Evolutionary conservation across 2,329 filamentous ascomycete genomes (phyloP).

Genomic region (Mollisiaceae sp.): DNA sequence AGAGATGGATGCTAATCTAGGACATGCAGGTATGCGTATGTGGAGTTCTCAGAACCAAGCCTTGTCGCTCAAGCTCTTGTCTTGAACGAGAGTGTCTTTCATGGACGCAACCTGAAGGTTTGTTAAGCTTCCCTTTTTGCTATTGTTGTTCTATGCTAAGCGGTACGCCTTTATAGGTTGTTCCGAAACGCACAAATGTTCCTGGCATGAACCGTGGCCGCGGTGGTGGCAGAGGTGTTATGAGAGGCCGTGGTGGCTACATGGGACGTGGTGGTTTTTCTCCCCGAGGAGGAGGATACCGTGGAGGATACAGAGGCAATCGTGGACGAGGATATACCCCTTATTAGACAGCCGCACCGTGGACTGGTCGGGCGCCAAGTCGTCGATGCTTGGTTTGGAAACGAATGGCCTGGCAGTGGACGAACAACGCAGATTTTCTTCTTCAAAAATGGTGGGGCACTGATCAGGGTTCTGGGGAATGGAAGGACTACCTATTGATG

Average conservation of each 20-base stretch:
- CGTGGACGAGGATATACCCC: slow-evolving; percentile 69
- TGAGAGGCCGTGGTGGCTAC: slow-evolving; percentile 55
- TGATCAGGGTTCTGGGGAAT: background rate
- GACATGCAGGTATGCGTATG: slow-evolving; percentile 85
- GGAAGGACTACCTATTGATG: slow-evolving; percentile 2
- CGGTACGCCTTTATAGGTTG: slow-evolving; percentile 58
- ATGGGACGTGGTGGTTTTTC: slow-evolving; percentile 47
- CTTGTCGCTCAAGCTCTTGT: slow-evolving; percentile 92
- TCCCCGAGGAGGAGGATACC: slow-evolving; percentile 57
- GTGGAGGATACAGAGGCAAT: slow-evolving; percentile 62
- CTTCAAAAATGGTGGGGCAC: slow-evolving; percentile 9
- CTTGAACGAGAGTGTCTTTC: slow-evolving; percentile 94
- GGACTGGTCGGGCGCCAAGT: background rate
- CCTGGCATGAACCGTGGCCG: slow-evolving; percentile 85
- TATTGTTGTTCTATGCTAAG: slow-evolving; percentile 16
- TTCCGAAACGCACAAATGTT: slow-evolving; percentile 94
- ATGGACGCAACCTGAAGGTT: slow-evolving; percentile 94
- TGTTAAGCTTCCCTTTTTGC: slow-evolving; percentile 28
- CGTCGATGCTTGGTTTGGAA: slow-evolving; percentile 10
- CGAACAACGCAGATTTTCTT: slow-evolving; percentile 1
- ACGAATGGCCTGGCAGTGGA: background rate
- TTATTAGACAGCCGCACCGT: slow-evolving; percentile 51
- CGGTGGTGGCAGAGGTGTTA: slow-evolving; percentile 58
- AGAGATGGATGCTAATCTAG: slow-evolving; percentile 55
- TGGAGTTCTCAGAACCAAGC: slow-evolving; percentile 94